Conservation (phyloP, 2,329 filamentous ascomycete genomes). For the Penicillium vulpinum region DNA sequence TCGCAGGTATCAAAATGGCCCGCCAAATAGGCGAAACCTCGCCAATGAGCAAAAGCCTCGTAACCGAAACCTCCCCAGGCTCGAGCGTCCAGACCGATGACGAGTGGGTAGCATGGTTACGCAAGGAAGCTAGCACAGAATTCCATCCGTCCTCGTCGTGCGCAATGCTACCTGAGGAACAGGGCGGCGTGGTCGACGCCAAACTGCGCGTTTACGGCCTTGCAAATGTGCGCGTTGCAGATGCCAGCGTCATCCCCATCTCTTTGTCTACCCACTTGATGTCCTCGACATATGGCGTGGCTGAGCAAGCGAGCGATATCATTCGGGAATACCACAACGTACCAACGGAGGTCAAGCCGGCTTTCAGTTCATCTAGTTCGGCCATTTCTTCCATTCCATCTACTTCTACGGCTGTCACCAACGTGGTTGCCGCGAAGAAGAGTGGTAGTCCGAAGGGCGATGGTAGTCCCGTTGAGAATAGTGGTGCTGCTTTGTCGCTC, state of each 20-base stretch:
- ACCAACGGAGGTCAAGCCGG: background rate
- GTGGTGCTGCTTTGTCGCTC: background rate
- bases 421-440: background rate
- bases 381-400: no score
- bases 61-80: slow-evolving; percentile 25
- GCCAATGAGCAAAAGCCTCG: slow-evolving; percentile 23
- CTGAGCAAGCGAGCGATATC: slow-evolving; percentile 23
- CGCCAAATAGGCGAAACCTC: slow-evolving; percentile 24
- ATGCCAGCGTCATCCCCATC: slow-evolving; percentile 31
- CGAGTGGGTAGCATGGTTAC: slow-evolving; percentile 26
- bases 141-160: slow-evolving; percentile 29
- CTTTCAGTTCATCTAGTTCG: background rate
- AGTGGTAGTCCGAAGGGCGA: background rate
- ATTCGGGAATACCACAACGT: slow-evolving; percentile 1
- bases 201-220: slow-evolving; percentile 32
- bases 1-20: slow-evolving; percentile 29
- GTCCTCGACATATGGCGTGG: slow-evolving; percentile 36
- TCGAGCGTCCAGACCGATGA: slow-evolving; percentile 23
- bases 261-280: slow-evolving; percentile 37
- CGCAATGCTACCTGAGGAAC: slow-evolving; percentile 29
- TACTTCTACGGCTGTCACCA: background rate
- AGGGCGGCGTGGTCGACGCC: slow-evolving; percentile 32
- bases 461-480: background rate
- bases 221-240: slow-evolving; percentile 32
- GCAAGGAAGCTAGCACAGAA: slow-evolving; percentile 21